Base-by-base conservation (phyloP, 208 protist species). In the Leishmania turanica region DNA sequence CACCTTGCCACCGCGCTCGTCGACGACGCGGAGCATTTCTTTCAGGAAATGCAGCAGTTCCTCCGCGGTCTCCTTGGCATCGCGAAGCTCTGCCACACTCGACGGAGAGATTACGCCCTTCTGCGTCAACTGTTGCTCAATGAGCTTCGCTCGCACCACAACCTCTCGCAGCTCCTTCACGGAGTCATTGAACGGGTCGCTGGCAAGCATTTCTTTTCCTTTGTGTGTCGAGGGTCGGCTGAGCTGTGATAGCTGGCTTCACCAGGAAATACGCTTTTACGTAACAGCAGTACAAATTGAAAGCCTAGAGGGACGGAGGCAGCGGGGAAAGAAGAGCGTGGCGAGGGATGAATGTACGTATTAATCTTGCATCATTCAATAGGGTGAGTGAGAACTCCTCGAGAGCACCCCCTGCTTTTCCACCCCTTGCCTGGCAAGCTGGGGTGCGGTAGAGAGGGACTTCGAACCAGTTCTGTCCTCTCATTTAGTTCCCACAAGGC, bases 161-260 rank as follows among this genome's bases (percentile, higher is more conserved):
- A 94, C 79, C 81, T 89, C 88, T 8, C 87, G 84, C 42, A 94
- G 70, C 77, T 95, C 92, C 71, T 82, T 89, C 40, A 94, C 92
- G 15, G 90, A 91, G n/a, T 94, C 90, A 74, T 94, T 81, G 75
- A 95, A 97, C 27, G 94, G 94, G 76, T 97, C 93, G 42, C 73
- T 81, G 47, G 83, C 64, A 34, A 77, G 76, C 81, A 88, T 88
- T 40, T 69, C 56, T 17, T 64, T 53, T 73, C 56, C 34, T 68
- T 62, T 69, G 31, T 49, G 54, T 77, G 0, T 37, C 24, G 51
- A 37, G 31, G 13, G 13, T 62, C 4, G 24, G 11, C 40, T 73
- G 47, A 6, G 45, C 45, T 37, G 27, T 73, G 45, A 51, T 51
- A 17, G 13, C 24, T 2, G 45, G 21, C 45, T 21, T 37, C 24